Evolutionary conservation across 2,329 filamentous ascomycete species (phyloP).

Genomic region (Paraphaeosphaeria minitans): DNA sequence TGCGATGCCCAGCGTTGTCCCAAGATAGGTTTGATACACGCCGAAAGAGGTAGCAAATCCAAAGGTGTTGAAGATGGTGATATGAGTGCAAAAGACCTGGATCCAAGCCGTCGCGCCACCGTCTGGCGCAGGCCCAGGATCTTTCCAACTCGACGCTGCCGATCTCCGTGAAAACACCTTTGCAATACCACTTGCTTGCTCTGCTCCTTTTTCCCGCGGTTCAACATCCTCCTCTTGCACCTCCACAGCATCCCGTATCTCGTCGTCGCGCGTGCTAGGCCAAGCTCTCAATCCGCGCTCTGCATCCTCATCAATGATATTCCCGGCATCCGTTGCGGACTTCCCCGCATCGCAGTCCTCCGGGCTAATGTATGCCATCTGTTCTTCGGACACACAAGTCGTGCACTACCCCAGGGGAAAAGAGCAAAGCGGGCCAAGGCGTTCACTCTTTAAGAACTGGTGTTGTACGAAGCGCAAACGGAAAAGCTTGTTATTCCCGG

Average conservation of each 20-base stretch:
- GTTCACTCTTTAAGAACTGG: not conserved
- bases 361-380: not conserved
- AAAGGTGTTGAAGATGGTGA: constrained; percentile 64
- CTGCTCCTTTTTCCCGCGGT: not conserved
- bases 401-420: not conserved
- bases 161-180: constrained; percentile 30
- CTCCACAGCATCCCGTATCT: constrained; percentile 20
- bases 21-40: constrained; percentile 61
- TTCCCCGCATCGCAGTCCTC: not conserved
- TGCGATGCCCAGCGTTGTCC: constrained; percentile 44
- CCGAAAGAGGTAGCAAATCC: constrained; percentile 60
- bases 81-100: constrained; percentile 56
- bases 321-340: not conserved
- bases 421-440: not conserved
- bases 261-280: constrained; percentile 24
- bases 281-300: constrained; percentile 16
- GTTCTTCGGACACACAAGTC: not conserved
- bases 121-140: constrained; percentile 45
- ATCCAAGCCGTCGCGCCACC: constrained; percentile 62
- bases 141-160: constrained; percentile 25
- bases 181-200: constrained; percentile 15
- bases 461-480: not conserved
- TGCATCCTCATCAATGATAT: constrained; percentile 4
- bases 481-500: constrained; percentile 8
- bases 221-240: constrained; percentile 9